These are phyloP conservation scores for Baudoinia panamericana DNA, from an alignment of 495 filamentous ascomycete species.

Conservation along the genomic window DNA sequence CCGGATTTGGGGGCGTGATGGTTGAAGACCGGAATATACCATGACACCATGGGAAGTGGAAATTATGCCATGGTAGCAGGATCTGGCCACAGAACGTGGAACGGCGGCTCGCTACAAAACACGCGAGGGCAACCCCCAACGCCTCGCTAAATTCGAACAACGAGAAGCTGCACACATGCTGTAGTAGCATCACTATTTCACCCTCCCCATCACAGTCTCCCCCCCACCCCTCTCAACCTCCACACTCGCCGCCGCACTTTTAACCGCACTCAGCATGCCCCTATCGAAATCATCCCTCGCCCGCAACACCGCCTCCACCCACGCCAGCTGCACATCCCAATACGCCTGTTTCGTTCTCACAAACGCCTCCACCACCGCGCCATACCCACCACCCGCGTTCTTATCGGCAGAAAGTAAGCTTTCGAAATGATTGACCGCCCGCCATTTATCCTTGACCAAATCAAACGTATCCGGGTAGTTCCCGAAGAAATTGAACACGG, in stretches of 20 bases:
- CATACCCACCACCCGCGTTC: constrained; percentile 34
- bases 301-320: constrained; percentile 90
- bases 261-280: constrained; percentile 72
- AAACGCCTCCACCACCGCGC: constrained; percentile 67
- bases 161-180: neutral
- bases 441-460: constrained; percentile 79
- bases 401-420: constrained; percentile 66
- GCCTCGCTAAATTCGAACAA: constrained; percentile 3
- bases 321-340: constrained; percentile 88
- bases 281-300: constrained; percentile 86
- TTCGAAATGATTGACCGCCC: constrained; percentile 69
- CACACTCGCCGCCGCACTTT: constrained; percentile 72
- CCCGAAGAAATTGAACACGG: constrained; percentile 62
- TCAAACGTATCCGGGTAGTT: constrained; percentile 50
- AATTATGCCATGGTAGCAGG: too few relatives aligned
- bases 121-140: too few relatives aligned
- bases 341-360: constrained; percentile 71
- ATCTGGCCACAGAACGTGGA: too few relatives aligned
- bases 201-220: constrained; percentile 84
- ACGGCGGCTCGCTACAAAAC: too few relatives aligned
- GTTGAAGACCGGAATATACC: neutral
- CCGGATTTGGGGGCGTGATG: constrained; percentile 1
- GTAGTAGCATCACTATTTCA: constrained; percentile 48
- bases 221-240: constrained; percentile 55
- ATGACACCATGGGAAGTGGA: too few relatives aligned